A percentile compares a stretch with the other conserved stretches of the same genome.
Evolutionary conservation across 768 basidiomycete species (phyloP).

Genomic region (Piloderma croceum): DNA sequence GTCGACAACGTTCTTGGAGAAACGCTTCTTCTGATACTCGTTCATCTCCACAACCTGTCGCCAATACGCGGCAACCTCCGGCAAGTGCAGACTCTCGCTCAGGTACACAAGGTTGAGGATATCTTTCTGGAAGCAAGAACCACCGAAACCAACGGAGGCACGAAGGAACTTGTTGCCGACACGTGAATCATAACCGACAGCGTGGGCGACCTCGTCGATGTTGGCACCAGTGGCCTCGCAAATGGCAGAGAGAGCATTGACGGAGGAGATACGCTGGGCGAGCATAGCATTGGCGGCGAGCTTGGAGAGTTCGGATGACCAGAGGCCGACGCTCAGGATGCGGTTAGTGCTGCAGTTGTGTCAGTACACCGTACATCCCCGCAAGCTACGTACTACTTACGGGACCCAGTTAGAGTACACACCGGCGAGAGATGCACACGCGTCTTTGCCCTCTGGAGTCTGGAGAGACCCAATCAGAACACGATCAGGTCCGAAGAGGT

Average conservation of each 20-base stretch:
- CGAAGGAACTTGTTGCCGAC: slow-evolving; percentile 95
- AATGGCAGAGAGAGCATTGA: slow-evolving; percentile 97
- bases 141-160: slow-evolving; percentile 94
- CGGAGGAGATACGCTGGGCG: slow-evolving; percentile 95
- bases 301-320: slow-evolving; percentile 98
- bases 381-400: slow-evolving; percentile 41
- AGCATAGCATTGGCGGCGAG: slow-evolving; percentile 99
- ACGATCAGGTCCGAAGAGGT: slow-evolving; percentile 87
- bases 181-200: slow-evolving; percentile 89
- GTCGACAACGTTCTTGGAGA: slow-evolving; percentile 94
- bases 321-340: slow-evolving; percentile 92
- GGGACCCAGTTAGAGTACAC: slow-evolving; percentile 97
- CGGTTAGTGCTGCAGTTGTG: slow-evolving; percentile 49
- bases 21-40: slow-evolving; percentile 95
- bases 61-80: slow-evolving; percentile 98
- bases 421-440: slow-evolving; percentile 68
- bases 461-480: slow-evolving; percentile 96
- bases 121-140: slow-evolving; percentile 99
- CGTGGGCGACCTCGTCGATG: slow-evolving; percentile 94
- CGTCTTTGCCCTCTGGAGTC: slow-evolving; percentile 76
- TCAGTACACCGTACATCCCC: not conserved
- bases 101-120: slow-evolving; percentile 99
- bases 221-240: slow-evolving; percentile 99
- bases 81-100: slow-evolving; percentile 88
- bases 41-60: slow-evolving; percentile 96